Evolutionary conservation across 78 protist species (phyloP), one percentile per base, ranked within the genome.

Genomic region (Chrysochromulina parva): DNA sequence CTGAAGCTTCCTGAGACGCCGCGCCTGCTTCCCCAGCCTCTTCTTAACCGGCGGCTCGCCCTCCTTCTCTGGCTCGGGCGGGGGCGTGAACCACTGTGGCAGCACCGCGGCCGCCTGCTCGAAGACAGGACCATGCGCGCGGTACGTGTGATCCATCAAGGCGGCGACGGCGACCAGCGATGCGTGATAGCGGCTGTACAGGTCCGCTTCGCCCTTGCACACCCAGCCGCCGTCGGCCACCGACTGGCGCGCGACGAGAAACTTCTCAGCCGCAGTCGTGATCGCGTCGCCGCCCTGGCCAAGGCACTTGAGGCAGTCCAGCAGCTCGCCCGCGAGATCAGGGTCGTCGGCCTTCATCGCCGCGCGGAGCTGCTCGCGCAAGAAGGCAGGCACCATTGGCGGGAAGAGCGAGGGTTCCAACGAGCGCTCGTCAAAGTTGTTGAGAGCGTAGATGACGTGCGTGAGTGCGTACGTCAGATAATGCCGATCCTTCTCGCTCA

Each of bases 161-260:
- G 76, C 76, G 50, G 50, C 76, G 50, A 67, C 76, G 22, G 76
- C 76, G 47, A 67, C 76, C 76, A 67, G 76, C 48, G 76, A 11
- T 2, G 76, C 76, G 76, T 67, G 76, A 11, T 67, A 67, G 20
- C 76, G n/a, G 50, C 50, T 16, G 71, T 19, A 65, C 2, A 65
- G 24, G 71, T 17, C 71, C 71, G 71, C 10, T 5, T 17, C 71
- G 24, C 22, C 71, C 22, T 65, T 17, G 22, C 71, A 65, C 6
- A 7, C 22, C 71, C 71, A 65, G 28, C 71, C 71, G 14, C 71
- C 71, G 71, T 65, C 71, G 28, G 24, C 14, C 71, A 16, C 11
- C 22, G 22, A 3, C 71, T 65, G 71, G 10, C n/a, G 14, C 5
- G 5, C 28, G 14, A 65, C 28, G 24, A 65, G 71, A 17, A 65